Base-by-base conservation (phyloP, 768 basidiomycete species). In the Podaxis rugospora region DNA sequence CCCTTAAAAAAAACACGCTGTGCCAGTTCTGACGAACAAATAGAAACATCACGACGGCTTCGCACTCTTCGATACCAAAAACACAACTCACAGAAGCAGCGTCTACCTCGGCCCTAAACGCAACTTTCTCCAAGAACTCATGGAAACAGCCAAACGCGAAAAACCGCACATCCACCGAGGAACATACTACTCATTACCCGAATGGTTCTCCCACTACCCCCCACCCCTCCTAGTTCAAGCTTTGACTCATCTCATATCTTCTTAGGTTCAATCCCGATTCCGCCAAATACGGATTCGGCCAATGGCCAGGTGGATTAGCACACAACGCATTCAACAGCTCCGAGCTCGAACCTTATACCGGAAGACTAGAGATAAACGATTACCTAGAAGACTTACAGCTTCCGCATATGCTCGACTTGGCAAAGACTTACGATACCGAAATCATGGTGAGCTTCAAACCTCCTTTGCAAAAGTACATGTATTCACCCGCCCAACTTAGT, bases 41-140 rank as follows among this genome's bases (percentile, higher is more conserved):
- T 16, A 82, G 78, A 86, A 84, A 78, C 85, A 87, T 57, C 85
- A 87, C 59, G 86, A 87, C 57, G 86, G 86, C 0, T 85, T 80
- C 60, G 74, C 74, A 0, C 66, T 86, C 1, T 87, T 86, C 36
- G 83, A 87, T 63, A 81, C 86, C 2, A 75, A 74, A 52, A 75
- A 83, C 55, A 82, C 83, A 3, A 82, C 81, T 0, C 72, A 84
- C 63, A 69, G 85, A 55, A 81, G 75, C 50, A 80, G 79, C 23
- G 75, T 81, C 6, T 63, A 79, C 51, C 74, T 84, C 14, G 76
- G 79, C 1, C 84, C 84, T 0, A 71, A 80, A 63, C 77, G 81
- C 6, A 81, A 86, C 66, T 75, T 85, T 37, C 62, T 85, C 13
- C 68, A 72, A 25, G 83, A 85, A 56, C 71, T 86, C 14, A 72